phyloP scores from a whole-genome alignment of 2,329 filamentous ascomycete genomes.

The Helotiales sp. region DNA sequence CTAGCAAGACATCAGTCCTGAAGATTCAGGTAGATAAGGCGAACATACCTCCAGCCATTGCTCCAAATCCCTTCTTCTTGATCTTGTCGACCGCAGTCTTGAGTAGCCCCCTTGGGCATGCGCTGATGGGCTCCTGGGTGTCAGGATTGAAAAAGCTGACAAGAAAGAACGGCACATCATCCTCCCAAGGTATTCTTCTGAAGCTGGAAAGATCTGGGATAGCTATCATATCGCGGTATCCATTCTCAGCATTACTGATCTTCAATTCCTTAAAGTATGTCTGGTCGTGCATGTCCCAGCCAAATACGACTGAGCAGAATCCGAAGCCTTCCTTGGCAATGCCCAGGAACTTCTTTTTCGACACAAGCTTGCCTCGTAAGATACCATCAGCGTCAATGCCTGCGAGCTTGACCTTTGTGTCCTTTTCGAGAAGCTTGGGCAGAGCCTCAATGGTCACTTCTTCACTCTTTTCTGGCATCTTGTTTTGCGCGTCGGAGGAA shows the following conservation, averaged over 20 bases:
- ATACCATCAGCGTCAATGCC: constrained; percentile 86
- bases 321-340: constrained; percentile 81
- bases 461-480: constrained; percentile 25
- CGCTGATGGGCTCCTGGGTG: constrained; percentile 67
- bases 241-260: constrained; percentile 88
- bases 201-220: constrained; percentile 77
- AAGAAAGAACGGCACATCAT: constrained; percentile 81
- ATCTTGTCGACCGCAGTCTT: constrained; percentile 68
- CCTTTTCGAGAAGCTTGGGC: constrained; percentile 64
- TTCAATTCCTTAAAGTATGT: constrained; percentile 84
- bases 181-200: constrained; percentile 87
- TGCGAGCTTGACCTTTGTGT: constrained; percentile 82
- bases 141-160: constrained; percentile 84
- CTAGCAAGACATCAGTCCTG: constrained; percentile 44
- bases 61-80: constrained; percentile 67
- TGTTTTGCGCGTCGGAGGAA: not conserved
- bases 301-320: constrained; percentile 92
- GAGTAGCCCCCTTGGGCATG: constrained; percentile 77
- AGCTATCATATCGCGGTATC: constrained; percentile 83
- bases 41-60: constrained; percentile 82
- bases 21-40: not conserved
- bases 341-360: constrained; percentile 89
- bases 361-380: constrained; percentile 85
- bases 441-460: constrained; percentile 60
- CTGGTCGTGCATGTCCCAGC: constrained; percentile 96